phyloP scores from a whole-genome alignment of 805 yeast species.

The Yarrowia sp. region DNA sequence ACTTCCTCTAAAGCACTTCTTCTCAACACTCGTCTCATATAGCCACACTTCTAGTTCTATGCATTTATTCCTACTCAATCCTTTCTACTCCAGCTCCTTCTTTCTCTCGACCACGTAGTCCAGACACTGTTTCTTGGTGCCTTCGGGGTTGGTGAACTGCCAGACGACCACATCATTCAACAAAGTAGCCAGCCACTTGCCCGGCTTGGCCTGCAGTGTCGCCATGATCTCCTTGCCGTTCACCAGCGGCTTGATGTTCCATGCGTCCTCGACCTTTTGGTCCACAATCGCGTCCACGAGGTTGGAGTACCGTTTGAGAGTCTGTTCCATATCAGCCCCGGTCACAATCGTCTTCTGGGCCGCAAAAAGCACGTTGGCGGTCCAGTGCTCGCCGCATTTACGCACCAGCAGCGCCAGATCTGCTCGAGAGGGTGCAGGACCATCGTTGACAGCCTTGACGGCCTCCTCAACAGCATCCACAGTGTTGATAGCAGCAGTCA shows the following conservation, averaged over 20 bases:
- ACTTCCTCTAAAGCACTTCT: too few relatives aligned
- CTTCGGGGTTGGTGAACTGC: slow-evolving; percentile 79
- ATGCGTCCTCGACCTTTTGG: slow-evolving; percentile 54
- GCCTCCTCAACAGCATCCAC: slow-evolving; percentile 47
- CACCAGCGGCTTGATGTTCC: slow-evolving; percentile 65
- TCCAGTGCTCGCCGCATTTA: slow-evolving; percentile 61
- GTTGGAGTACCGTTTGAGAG: slow-evolving; percentile 42
- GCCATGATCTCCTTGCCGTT: slow-evolving; percentile 69
- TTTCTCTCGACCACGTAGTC: slow-evolving; percentile 47
- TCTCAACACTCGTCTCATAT: too few relatives aligned
- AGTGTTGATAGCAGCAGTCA: slow-evolving; percentile 55
- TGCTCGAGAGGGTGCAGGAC: slow-evolving; percentile 48
- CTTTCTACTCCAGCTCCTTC: slow-evolving; percentile 51
- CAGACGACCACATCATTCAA: slow-evolving; percentile 65
- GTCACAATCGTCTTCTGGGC: slow-evolving; percentile 48
- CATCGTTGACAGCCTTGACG: slow-evolving; percentile 44
- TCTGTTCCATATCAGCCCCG: slow-evolving; percentile 48
- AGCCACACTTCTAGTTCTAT: not conserved
- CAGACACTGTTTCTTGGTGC: slow-evolving; percentile 62
- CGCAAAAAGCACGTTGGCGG: slow-evolving; percentile 53
- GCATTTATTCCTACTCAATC: not conserved
- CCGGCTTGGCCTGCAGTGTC: slow-evolving; percentile 65
- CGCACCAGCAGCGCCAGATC: slow-evolving; percentile 69
- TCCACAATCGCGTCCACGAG: slow-evolving; percentile 48
- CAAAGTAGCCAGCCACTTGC: slow-evolving; percentile 80